Conservation (phyloP, 148 eudicot genomes). For the Vaccinium darrowii region DNA sequence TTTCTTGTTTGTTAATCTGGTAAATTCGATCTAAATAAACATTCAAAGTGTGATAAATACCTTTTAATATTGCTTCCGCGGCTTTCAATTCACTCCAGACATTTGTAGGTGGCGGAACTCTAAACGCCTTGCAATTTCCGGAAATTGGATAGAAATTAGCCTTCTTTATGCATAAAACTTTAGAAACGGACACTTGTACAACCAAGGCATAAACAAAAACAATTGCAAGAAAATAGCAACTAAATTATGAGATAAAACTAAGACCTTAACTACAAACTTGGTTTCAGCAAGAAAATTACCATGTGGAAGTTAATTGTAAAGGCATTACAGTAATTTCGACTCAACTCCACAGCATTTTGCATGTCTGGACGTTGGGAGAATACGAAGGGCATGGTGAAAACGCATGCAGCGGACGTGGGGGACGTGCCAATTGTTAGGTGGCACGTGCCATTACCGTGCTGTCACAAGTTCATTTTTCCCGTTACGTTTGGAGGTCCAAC, state of each 20-base stretch:
- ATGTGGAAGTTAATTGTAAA: background rate
- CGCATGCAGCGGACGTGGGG: background rate
- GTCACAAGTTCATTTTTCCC: background rate
- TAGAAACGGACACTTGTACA: background rate
- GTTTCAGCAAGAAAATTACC: background rate
- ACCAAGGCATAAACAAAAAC: background rate
- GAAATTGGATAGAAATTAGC: background rate
- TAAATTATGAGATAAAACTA: background rate
- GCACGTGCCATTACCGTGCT: constrained; percentile 14
- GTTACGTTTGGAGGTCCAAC: background rate
- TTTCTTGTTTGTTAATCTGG: no score
- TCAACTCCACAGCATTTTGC: background rate
- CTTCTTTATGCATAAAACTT: background rate
- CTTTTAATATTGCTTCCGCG: background rate
- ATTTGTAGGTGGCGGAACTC: no score
- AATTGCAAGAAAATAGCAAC: background rate
- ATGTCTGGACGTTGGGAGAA: background rate
- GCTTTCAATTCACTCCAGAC: background rate
- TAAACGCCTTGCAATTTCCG: background rate
- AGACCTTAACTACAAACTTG: background rate
- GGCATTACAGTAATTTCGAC: background rate
- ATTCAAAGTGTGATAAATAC: no score
- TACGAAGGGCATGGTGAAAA: background rate
- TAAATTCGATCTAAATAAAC: no score
- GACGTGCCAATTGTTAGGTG: constrained; percentile 4